Percentiles rank a stretch among this genome's conserved stretches.
phyloP scores from a whole-genome alignment of 768 basidiomycete genomes.

The Kockovaella imperatae region DNA sequence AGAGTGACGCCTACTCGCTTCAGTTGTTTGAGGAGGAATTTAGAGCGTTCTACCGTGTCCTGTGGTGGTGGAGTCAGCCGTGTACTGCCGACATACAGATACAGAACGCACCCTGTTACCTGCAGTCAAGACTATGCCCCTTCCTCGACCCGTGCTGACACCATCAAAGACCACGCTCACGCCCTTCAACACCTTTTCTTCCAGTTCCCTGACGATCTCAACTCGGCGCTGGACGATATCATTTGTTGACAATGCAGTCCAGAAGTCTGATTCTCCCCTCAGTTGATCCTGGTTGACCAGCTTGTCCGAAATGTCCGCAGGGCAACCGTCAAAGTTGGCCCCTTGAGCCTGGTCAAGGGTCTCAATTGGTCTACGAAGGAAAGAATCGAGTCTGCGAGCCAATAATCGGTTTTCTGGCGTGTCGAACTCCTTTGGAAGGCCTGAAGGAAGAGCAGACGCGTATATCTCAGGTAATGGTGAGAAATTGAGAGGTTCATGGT shows the following conservation, averaged over 20 bases:
- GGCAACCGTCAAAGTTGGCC: constrained; percentile 36
- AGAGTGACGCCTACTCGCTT: constrained; percentile 39
- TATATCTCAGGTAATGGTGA: not conserved
- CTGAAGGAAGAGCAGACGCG: not conserved
- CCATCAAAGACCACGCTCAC: constrained; percentile 24
- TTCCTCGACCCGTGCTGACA: constrained; percentile 17
- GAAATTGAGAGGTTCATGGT: not conserved
- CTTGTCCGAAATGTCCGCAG: constrained; percentile 32
- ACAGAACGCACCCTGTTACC: constrained; percentile 43
- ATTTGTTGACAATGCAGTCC: constrained; percentile 32
- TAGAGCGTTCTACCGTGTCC: constrained; percentile 44
- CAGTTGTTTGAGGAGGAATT: constrained; percentile 44
- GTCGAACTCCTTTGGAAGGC: not conserved
- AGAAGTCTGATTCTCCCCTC: constrained; percentile 38
- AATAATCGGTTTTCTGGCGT: constrained; percentile 4
- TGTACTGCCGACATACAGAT: not conserved
- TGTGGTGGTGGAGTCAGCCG: constrained; percentile 3
- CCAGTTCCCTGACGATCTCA: constrained; percentile 37
- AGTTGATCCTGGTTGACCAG: constrained; percentile 47
- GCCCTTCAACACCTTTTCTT: constrained; percentile 26
- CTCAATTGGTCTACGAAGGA: constrained; percentile 42
- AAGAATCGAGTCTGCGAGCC: constrained; percentile 21
- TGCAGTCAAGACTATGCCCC: constrained; percentile 46
- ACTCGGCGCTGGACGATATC: constrained; percentile 34
- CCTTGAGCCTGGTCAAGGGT: constrained; percentile 13